These are phyloP conservation scores for Geotrichum klebahnii DNA, from an alignment of 1,139 yeast genomes.

Conservation along the genomic window DNA sequence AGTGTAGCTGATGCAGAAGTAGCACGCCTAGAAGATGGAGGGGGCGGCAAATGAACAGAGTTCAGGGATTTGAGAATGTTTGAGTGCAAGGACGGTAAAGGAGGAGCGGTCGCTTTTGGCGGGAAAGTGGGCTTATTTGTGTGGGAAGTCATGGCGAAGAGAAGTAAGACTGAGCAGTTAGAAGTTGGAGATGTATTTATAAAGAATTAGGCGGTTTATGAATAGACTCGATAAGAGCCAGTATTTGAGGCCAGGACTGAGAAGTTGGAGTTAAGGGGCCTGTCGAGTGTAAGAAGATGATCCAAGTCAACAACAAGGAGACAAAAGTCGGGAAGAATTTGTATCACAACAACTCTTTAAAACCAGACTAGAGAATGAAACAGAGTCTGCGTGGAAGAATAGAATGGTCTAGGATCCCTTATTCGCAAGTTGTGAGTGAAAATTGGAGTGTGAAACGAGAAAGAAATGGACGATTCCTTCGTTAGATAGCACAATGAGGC, in stretches of 20 bases:
- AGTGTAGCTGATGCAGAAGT: no score
- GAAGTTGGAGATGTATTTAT: no score
- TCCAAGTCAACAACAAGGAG: background rate
- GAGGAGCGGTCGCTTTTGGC: background rate
- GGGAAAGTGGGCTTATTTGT: background rate
- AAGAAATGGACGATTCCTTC: no score
- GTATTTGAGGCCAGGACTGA: background rate
- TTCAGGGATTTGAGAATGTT: constrained; percentile 43
- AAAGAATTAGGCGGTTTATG: no score
- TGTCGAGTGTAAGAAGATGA: background rate
- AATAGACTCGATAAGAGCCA: no score
- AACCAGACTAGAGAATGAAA: background rate
- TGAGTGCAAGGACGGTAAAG: constrained; percentile 19
- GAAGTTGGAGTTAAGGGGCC: background rate
- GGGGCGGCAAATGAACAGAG: constrained; percentile 46
- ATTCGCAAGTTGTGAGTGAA: background rate
- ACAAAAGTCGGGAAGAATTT: background rate
- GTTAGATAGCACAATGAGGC: no score
- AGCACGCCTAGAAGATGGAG: no score
- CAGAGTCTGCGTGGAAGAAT: background rate
- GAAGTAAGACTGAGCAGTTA: no score
- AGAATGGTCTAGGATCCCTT: background rate
- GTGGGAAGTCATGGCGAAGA: background rate
- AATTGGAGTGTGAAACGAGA: background rate
- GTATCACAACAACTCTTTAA: background rate